phyloP scores from a whole-genome alignment of 768 basidiomycete species.

The Termitomyces sp. region DNA sequence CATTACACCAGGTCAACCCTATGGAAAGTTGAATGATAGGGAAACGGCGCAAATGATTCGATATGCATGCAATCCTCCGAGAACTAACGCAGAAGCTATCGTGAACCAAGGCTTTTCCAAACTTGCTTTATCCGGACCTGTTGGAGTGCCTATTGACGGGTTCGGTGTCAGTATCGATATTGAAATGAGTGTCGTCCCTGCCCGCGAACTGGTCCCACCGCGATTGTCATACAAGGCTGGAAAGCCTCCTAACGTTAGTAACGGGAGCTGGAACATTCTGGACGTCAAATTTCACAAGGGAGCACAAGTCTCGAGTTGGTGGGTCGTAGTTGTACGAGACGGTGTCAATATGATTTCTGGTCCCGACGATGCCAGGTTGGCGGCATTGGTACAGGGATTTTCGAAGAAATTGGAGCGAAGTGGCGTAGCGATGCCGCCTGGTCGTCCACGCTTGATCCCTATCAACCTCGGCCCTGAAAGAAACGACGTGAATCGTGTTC shows the following conservation, averaged over 20 bases:
- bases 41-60: conserved; percentile 71
- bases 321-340: conserved; percentile 62
- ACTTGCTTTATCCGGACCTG: conserved; percentile 40
- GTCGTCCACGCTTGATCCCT: conserved; percentile 32
- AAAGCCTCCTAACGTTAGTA: conserved; percentile 31
- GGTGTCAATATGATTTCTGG: conserved; percentile 31
- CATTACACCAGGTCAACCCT: conserved; percentile 54
- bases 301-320: conserved; percentile 51
- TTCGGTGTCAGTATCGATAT: conserved; percentile 55
- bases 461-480: conserved; percentile 18
- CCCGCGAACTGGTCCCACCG: conserved; percentile 59
- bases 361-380: conserved; percentile 36
- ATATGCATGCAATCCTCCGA: conserved; percentile 60
- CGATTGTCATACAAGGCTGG: conserved; percentile 48
- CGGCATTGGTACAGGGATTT: conserved; percentile 46
- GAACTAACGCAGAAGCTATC: conserved; percentile 53
- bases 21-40: conserved; percentile 52
- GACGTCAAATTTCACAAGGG: conserved; percentile 63
- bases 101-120: conserved; percentile 48
- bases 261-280: conserved; percentile 76
- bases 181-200: conserved; percentile 62
- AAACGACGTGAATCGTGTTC: conserved; percentile 26
- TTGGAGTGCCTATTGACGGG: conserved; percentile 32
- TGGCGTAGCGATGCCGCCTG: conserved; percentile 48
- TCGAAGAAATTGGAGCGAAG: conserved; percentile 46